These are phyloP conservation scores for Aegle marmelos DNA, from an alignment of 345 rosid genomes.

Conservation along the genomic window DNA sequence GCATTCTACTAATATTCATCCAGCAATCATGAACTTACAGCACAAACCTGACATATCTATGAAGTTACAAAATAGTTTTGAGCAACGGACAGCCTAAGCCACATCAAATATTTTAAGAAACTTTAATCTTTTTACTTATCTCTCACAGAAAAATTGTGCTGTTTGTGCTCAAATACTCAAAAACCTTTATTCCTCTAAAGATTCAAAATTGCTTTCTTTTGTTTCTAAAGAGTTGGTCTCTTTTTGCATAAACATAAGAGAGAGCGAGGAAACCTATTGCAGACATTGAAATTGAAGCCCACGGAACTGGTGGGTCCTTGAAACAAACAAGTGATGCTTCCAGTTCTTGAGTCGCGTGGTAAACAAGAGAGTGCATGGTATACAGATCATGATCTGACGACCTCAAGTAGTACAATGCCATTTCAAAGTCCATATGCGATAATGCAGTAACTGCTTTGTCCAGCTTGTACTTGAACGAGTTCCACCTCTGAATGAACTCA, in stretches of 20 bases:
- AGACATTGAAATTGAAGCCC: slow-evolving; percentile 61
- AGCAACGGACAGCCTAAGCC: background rate
- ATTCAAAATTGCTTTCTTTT: slow-evolving; percentile 95
- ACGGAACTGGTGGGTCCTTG: slow-evolving; percentile 93
- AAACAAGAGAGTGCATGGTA: slow-evolving; percentile 72
- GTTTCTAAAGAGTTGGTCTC: slow-evolving; percentile 66
- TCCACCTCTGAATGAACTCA: slow-evolving; percentile 86
- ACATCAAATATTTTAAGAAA: slow-evolving; percentile 15
- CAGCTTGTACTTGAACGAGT: slow-evolving; percentile 78
- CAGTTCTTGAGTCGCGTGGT: slow-evolving; percentile 74
- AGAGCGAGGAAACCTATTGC: slow-evolving; percentile 58
- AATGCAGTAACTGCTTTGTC: slow-evolving; percentile 81
- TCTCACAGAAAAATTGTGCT: slow-evolving; percentile 18
- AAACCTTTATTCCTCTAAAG: slow-evolving; percentile 23
- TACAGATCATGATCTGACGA: slow-evolving; percentile 85
- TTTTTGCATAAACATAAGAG: slow-evolving; percentile 49
- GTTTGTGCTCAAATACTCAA: slow-evolving; percentile 37
- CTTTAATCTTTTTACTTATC: slow-evolving; percentile 10
- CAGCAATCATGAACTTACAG: slow-evolving; percentile 11
- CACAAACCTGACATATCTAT: background rate
- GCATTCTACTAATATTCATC: slow-evolving; percentile 1
- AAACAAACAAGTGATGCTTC: slow-evolving; percentile 92
- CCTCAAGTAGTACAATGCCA: slow-evolving; percentile 77
- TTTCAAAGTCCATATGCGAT: slow-evolving; percentile 76
- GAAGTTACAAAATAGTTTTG: background rate